Evolutionary conservation across 2,329 filamentous ascomycete species (phyloP).

Genomic region (Rhytidhysteron rufulum): DNA sequence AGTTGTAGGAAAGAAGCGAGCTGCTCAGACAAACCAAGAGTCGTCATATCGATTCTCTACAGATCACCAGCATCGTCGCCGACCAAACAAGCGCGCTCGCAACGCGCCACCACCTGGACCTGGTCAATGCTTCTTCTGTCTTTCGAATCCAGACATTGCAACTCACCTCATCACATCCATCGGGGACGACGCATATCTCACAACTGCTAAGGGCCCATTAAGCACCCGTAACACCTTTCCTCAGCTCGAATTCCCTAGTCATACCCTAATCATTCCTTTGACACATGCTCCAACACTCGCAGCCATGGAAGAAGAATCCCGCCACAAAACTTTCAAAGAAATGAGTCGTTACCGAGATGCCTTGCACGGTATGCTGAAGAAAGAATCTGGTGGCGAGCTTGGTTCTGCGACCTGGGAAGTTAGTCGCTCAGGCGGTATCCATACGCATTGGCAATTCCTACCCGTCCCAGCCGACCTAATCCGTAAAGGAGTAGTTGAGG

Average conservation of each 20-base stretch:
- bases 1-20: slow-evolving; percentile 56
- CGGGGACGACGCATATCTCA: slow-evolving; percentile 81
- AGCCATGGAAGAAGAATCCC: slow-evolving; percentile 59
- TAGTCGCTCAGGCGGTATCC: slow-evolving; percentile 73
- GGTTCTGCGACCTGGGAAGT: slow-evolving; percentile 93
- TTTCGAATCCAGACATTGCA: slow-evolving; percentile 79
- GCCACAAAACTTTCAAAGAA: slow-evolving; percentile 63
- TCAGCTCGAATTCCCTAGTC: slow-evolving; percentile 71
- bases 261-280: slow-evolving; percentile 88
- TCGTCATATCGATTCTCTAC: slow-evolving; percentile 32
- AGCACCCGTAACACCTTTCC: slow-evolving; percentile 68
- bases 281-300: slow-evolving; percentile 74
- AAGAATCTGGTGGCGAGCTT: slow-evolving; percentile 52
- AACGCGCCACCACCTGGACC: slow-evolving; percentile 47
- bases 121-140: slow-evolving; percentile 88
- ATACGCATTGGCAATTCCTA: slow-evolving; percentile 91
- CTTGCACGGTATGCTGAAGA: slow-evolving; percentile 72
- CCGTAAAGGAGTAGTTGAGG: slow-evolving; percentile 71
- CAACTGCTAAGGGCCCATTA: slow-evolving; percentile 87
- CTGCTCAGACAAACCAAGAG: slow-evolving; percentile 31
- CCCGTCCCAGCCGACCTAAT: slow-evolving; percentile 69
- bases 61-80: slow-evolving; percentile 30
- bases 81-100: slow-evolving; percentile 37
- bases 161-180: slow-evolving; percentile 89
- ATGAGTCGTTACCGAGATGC: slow-evolving; percentile 78